Evolutionary conservation across 495 filamentous ascomycete species (phyloP), one percentile per base, ranked within the genome.

Genomic region (Letharia lupina): DNA sequence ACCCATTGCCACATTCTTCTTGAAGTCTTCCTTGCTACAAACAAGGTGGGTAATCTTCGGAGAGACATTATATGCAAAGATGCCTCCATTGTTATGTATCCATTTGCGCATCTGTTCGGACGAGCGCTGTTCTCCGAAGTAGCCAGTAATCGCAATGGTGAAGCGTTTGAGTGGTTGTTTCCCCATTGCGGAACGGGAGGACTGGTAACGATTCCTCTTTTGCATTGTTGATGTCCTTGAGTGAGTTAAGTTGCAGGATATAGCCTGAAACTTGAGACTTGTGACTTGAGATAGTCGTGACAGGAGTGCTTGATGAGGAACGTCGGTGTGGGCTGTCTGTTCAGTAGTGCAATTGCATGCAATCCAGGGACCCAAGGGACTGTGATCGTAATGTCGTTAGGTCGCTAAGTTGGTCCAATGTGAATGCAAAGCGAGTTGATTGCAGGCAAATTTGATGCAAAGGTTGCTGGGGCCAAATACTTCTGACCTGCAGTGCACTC

Each of bases 41-140:
- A 90, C 79, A 2, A 90, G 74, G 73, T 90, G 87, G 0, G 87
- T 89, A 0, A 82, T 79, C 4, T 73, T 64, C 0, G 74, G 63
- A 54, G 70, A 73, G 40, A 88, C 69, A 0, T 75, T 73, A 20
- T 70, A 62, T 0, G 77, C 70, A 65, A 78, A 82, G 6, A 62
- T 68, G 0, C 86, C 87, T 0, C 84, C 83, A 65, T 86, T 78
- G 7, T 64, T 62, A 18, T 74, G 72, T 20, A 88, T 75, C 87
- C 87, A 89, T 39, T 75, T 71, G 0, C 75, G 74, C 18, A 89
- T 77, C 20, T 83, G 77, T 8, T 78, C 74, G 62, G 74, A 63
- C 9, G 68, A 61, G 3, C 73, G 69, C 18, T 69, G 62, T 6
- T 64, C 70, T 15, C 78, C 74, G 54, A 84, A 79, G 8, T 80